Conservation (phyloP, 371 early-diverging fungal genomes). For the Mucor saturninus region DNA sequence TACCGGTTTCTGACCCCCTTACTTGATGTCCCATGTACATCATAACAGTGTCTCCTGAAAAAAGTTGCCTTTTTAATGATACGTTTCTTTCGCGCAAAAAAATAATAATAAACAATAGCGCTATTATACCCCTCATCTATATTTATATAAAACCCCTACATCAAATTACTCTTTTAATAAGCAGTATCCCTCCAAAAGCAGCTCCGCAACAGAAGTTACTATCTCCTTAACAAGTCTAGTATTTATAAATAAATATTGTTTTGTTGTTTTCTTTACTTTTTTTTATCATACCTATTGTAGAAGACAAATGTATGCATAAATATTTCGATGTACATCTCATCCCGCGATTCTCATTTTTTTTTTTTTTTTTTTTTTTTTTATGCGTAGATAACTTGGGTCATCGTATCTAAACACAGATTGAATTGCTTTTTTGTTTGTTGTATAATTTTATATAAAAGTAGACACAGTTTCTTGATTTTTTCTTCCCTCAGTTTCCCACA, state of each 20-base stretch:
- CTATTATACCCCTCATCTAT: not conserved
- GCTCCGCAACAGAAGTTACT: not conserved
- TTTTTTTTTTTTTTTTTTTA: not conserved
- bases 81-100: not conserved
- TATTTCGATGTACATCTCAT: conserved; percentile 1
- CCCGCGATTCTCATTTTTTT: not conserved
- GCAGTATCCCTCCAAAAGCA: not conserved
- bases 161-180: not conserved
- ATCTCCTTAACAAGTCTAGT: not conserved
- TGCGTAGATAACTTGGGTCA: not conserved
- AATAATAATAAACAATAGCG: not conserved
- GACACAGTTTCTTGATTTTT: not conserved
- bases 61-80: not conserved
- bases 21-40: conserved; percentile 2
- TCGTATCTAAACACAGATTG: not conserved
- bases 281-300: not conserved
- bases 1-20: no score
- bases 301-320: not conserved
- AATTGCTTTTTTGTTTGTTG: not conserved
- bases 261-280: not conserved
- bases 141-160: not conserved
- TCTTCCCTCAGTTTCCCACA: not conserved
- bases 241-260: not conserved
- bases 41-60: not conserved
- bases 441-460: not conserved